Percentiles rank a stretch among this genome's conserved stretches.
phyloP scores from a whole-genome alignment of 768 basidiomycete genomes.

The Xerocomellus intermedius region DNA sequence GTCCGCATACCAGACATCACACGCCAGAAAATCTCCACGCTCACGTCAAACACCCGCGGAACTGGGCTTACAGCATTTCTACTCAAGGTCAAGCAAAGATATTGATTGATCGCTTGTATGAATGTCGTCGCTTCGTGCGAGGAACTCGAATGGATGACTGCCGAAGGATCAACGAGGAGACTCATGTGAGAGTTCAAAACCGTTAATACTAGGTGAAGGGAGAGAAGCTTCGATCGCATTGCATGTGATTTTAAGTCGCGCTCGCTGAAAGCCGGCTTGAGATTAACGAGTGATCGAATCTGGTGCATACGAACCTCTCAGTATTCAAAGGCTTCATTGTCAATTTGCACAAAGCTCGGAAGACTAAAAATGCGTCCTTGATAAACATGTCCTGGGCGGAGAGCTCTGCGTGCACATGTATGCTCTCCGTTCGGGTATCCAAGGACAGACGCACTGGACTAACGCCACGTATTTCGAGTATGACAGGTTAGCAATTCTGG shows the following conservation, averaged over 20 bases:
- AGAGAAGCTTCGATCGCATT: conserved; percentile 95
- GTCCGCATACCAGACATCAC: conserved; percentile 92
- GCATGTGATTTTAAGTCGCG: conserved; percentile 95
- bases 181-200: conserved; percentile 90
- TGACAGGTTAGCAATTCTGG: conserved; percentile 3
- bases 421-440: conserved; percentile 18
- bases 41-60: conserved; percentile 95
- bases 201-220: conserved; percentile 90
- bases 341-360: conserved; percentile 93
- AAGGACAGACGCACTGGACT: conserved; percentile 25
- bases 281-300: conserved; percentile 2
- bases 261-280: conserved; percentile 54
- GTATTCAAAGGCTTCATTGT: conserved; percentile 96
- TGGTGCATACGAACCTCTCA: conserved; percentile 66
- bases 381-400: conserved; percentile 86
- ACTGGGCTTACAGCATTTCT: conserved; percentile 95
- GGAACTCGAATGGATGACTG: conserved; percentile 91
- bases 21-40: conserved; percentile 98
- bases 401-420: conserved; percentile 43
- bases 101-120: conserved; percentile 92
- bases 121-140: conserved; percentile 87
- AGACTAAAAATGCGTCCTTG: conserved; percentile 97
- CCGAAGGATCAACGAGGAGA: conserved; percentile 81
- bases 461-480: conserved; percentile 13
- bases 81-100: conserved; percentile 88